Conservation (phyloP, 2,329 filamentous ascomycete species). For the Laburnicola sp. region DNA sequence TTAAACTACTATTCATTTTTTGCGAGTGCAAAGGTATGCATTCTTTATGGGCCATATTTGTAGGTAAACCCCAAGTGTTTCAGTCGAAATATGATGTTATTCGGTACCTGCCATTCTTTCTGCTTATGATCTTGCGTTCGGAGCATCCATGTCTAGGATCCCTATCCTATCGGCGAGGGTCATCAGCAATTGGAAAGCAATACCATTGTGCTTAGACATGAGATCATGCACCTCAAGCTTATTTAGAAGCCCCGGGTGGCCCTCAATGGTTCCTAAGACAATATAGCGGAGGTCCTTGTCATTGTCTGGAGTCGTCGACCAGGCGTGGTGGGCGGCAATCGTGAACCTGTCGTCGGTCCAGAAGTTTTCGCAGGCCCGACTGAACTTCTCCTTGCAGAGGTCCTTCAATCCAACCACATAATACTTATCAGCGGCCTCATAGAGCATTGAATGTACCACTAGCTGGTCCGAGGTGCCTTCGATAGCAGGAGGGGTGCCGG, state of each 20-base stretch:
- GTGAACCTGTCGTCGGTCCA: constrained; percentile 27
- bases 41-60: no score
- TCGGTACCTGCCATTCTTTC: neutral
- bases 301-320: constrained; percentile 25
- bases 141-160: neutral
- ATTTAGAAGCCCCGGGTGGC: constrained; percentile 14
- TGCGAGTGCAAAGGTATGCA: no score
- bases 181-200: neutral
- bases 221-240: constrained; percentile 1
- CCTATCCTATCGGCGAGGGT: neutral
- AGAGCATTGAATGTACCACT: constrained; percentile 12
- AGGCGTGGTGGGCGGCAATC: constrained; percentile 27
- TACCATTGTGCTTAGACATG: neutral
- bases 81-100: no score
- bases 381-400: constrained; percentile 16
- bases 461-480: no score
- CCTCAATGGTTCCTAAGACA: constrained; percentile 25
- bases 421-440: constrained; percentile 21
- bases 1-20: no score
- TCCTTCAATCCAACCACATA: constrained; percentile 14
- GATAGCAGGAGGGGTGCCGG: no score
- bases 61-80: no score
- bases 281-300: constrained; percentile 36
- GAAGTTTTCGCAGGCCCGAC: neutral
- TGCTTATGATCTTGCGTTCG: neutral